These are phyloP conservation scores for Amphicarpaea edgeworthii DNA, from an alignment of 306 rosid genomes.

Conservation along the genomic window DNA sequence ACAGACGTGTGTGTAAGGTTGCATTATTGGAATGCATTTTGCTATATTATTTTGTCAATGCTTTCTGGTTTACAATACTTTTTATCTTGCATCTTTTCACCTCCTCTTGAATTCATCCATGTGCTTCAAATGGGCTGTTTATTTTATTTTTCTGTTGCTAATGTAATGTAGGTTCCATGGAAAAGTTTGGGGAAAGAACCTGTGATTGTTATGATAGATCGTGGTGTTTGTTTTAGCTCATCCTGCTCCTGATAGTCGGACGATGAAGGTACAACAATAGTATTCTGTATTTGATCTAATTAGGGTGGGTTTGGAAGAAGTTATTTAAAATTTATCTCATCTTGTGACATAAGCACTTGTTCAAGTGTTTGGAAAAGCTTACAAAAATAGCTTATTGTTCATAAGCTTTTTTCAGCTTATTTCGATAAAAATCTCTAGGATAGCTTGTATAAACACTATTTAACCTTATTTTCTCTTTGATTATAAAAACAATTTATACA, in stretches of 20 bases:
- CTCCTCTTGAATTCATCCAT: conserved; percentile 21
- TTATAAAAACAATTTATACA: background rate
- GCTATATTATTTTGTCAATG: conserved; percentile 23
- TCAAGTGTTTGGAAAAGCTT: background rate
- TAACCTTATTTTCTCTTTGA: background rate
- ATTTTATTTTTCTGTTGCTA: conserved; percentile 3
- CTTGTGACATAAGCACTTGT: background rate
- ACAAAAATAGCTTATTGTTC: background rate
- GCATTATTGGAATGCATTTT: conserved; percentile 33
- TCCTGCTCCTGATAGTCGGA: conserved; percentile 77
- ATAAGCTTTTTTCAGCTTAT: background rate
- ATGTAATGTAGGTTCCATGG: conserved; percentile 90
- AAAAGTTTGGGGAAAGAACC: conserved; percentile 99
- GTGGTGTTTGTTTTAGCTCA: conserved; percentile 94
- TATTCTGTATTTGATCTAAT: conserved; percentile 33
- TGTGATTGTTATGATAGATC: conserved; percentile 92
- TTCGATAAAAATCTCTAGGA: background rate
- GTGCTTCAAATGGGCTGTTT: conserved; percentile 30
- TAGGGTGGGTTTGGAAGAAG: background rate
- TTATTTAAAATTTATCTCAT: background rate
- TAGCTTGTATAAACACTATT: background rate
- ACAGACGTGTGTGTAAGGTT: conserved; percentile 22
- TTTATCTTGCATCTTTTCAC: background rate
- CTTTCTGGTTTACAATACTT: conserved; percentile 24
- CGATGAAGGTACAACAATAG: conserved; percentile 58